Base-by-base conservation (phyloP, 306 rosid genomes). In the Gastrolobium villosum region DNA sequence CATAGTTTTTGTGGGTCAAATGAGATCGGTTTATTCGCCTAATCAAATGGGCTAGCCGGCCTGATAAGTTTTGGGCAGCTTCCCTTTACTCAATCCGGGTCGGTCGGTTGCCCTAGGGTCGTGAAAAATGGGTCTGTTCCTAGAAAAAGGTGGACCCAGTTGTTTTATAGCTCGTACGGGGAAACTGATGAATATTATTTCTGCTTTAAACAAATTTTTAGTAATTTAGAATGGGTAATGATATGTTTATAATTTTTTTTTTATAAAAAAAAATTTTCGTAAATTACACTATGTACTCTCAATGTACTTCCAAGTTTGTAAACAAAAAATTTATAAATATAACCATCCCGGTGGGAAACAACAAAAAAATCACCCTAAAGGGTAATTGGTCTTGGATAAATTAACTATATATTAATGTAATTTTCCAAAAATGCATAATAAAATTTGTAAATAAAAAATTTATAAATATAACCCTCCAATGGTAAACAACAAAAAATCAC, bases 1-100 rank as follows among this genome's bases (percentile, higher is more conserved):
- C 37, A 65, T 20, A 15, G 15, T 1, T 37, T 41, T 15, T 41
- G 35, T 39, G 70, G 26, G 39, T 43, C 37, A 65, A 65, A 15
- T 41, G 28, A 39, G 13, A 45, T 39, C 30, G 13, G 28, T 5
- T 61, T 32, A 13, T 61, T 63, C n/a, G 43, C 49, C 7, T 37
- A 14, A 44, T 14, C 35, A 46, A 70, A 70, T 32, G 59, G 32
- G 26, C 36, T 70, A 20, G 59, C 30, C 75, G 48, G 39, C 20
- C 31, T 6, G 32, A 34, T 49, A 59, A 31, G 39, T 66, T 45
- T 45, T 5, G 3, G 15, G 43, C 44, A 46, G 45, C 61, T 46
- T 68, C 20, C 75, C 28, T 4, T 26, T 70, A 7, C 15, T 50
- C 61, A 70, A 34, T 49, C 46, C 45, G 11, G 45, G 36, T 9